Percentiles rank a stretch among this genome's conserved stretches.
phyloP scores from a whole-genome alignment of 2,329 filamentous ascomycete species.

The Arthrobotrys sphaeroides region DNA sequence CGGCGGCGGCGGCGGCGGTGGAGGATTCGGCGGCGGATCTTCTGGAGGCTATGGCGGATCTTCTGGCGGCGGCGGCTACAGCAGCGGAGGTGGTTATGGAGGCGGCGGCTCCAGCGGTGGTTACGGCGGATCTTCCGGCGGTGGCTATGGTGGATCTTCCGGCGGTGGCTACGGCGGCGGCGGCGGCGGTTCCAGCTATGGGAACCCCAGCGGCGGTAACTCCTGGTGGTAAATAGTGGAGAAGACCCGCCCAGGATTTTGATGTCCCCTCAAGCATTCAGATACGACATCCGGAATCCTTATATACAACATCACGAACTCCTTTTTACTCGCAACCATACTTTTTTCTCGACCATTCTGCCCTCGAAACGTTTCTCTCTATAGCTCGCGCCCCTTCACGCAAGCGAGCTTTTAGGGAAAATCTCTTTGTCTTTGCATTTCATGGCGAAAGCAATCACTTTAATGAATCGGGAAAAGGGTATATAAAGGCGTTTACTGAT shows the following conservation, averaged over 20 bases:
- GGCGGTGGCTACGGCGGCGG: slow-evolving; percentile 63
- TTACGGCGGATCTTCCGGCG: slow-evolving; percentile 59
- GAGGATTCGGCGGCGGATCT: slow-evolving; percentile 61
- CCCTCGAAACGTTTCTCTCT: slow-evolving; percentile 53
- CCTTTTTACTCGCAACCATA: slow-evolving; percentile 29
- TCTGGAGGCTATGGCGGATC: slow-evolving; percentile 63
- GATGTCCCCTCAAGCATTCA: slow-evolving; percentile 25
- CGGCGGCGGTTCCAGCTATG: slow-evolving; percentile 65
- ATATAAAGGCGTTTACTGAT: slow-evolving; percentile 54
- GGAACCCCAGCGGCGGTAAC: slow-evolving; percentile 73
- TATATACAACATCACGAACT: slow-evolving; percentile 46
- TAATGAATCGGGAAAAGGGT: slow-evolving; percentile 63
- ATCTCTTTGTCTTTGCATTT: slow-evolving; percentile 51
- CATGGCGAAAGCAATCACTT: slow-evolving; percentile 50
- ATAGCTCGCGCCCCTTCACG: slow-evolving; percentile 51
- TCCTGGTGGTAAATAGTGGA: slow-evolving; percentile 72
- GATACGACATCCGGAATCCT: slow-evolving; percentile 31
- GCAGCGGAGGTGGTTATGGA: slow-evolving; percentile 63
- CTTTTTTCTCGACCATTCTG: slow-evolving; percentile 57
- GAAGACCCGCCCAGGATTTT: slow-evolving; percentile 38
- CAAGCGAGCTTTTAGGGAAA: slow-evolving; percentile 14
- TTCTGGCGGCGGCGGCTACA: slow-evolving; percentile 62
- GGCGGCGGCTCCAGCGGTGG: slow-evolving; percentile 49
- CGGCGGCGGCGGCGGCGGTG: slow-evolving; percentile 64
- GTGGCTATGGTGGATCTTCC: slow-evolving; percentile 61